Percentiles rank a stretch among this genome's conserved stretches.
Conservation (phyloP, 2,329 filamentous ascomycete species). For the Westerdykella ornata region DNA sequence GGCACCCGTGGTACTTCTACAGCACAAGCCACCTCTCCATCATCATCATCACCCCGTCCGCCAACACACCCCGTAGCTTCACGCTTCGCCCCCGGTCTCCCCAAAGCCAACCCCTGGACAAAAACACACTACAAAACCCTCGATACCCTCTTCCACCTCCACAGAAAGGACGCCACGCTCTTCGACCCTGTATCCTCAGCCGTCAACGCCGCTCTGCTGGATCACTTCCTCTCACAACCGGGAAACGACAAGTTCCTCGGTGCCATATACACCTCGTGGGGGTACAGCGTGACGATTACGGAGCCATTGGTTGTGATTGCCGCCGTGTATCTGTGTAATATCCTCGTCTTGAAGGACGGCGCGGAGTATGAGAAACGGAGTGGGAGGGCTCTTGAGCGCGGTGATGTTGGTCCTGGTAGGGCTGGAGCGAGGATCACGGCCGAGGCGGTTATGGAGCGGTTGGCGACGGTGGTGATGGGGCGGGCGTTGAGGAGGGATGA, state of each 20-base stretch:
- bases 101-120: conserved; percentile 36
- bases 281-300: conserved; percentile 30
- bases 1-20: conserved; percentile 3
- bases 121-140: conserved; percentile 37
- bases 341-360: conserved; percentile 22
- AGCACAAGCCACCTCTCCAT: conserved; percentile 6
- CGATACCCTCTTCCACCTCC: conserved; percentile 30
- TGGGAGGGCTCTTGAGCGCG: conserved; percentile 24
- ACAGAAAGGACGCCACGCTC: conserved; percentile 26
- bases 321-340: conserved; percentile 26
- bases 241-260: conserved; percentile 16
- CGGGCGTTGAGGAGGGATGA: conserved; percentile 32
- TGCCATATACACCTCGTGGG: conserved; percentile 28
- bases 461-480: conserved; percentile 32
- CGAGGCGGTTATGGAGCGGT: conserved; percentile 23
- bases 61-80: conserved; percentile 20
- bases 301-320: conserved; percentile 29
- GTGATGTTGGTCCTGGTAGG: conserved; percentile 21
- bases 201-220: conserved; percentile 27
- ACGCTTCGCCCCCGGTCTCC: conserved; percentile 21
- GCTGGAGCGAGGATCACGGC: conserved; percentile 18
- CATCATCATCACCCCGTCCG: not conserved
- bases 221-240: conserved; percentile 19
- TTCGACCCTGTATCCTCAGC: conserved; percentile 18
- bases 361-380: conserved; percentile 21